Evolutionary conservation across 31 red algal species (phyloP).

Genomic region (Porphyra umbilicalis): DNA sequence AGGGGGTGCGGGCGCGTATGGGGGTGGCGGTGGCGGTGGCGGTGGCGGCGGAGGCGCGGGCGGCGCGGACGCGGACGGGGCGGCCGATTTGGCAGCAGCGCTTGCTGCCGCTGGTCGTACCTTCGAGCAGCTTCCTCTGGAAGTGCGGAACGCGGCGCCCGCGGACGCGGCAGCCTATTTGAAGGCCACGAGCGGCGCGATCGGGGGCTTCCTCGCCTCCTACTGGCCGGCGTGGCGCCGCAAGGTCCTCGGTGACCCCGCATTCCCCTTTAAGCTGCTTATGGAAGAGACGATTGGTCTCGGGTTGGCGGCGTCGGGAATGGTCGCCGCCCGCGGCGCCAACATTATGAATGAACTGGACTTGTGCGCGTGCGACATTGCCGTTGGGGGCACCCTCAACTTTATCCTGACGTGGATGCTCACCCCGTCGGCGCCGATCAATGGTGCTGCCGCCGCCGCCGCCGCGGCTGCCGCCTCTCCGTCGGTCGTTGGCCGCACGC

Average conservation of each 20-base stretch:
- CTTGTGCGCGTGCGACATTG: conserved; percentile 66
- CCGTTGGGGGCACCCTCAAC: conserved; percentile 79
- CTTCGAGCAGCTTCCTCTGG: conserved; percentile 7
- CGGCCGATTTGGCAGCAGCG: neutral
- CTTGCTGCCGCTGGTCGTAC: neutral
- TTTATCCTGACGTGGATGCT: conserved; percentile 81
- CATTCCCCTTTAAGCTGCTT: conserved; percentile 87
- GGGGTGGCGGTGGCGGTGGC: neutral
- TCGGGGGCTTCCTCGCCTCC: conserved; percentile 13
- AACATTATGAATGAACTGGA: conserved; percentile 79
- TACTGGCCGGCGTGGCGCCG: conserved; percentile 74
- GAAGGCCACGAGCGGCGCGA: conserved; percentile 1
- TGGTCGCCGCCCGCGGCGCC: conserved; percentile 80
- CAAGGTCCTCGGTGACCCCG: conserved; percentile 59
- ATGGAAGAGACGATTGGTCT: conserved; percentile 95
- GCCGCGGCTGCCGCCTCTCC: neutral
- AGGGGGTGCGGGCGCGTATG: neutral
- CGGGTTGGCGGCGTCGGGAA: conserved; percentile 63
- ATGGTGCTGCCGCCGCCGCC: neutral
- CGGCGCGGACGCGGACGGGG: neutral
- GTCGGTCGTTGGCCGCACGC: neutral
- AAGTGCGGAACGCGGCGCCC: conserved; percentile 7
- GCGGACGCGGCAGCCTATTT: conserved; percentile 19
- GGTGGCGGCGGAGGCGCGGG: neutral
- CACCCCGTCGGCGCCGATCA: conserved; percentile 27